Percentiles rank a stretch among this genome's conserved stretches.
Conservation (phyloP, 768 basidiomycete species). For the Leccinum imitatum region DNA sequence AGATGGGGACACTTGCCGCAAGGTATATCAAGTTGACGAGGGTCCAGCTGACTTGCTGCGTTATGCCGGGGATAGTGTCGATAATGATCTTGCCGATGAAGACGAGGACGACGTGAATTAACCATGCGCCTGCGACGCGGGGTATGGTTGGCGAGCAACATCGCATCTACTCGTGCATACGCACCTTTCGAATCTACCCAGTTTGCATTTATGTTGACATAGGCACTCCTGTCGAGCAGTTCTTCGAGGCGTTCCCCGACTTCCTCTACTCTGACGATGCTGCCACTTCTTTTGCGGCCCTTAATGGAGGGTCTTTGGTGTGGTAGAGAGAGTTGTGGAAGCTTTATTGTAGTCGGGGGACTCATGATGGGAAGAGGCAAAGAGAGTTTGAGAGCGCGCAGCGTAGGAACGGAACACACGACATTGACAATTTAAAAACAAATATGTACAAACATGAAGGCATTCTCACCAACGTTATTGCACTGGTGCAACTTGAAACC, state of each 20-base stretch:
- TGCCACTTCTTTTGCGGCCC: slow-evolving; percentile 60
- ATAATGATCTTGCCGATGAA: slow-evolving; percentile 87
- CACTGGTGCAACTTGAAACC: slow-evolving; percentile 70
- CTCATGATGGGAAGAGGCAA: slow-evolving; percentile 37
- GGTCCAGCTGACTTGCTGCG: slow-evolving; percentile 94
- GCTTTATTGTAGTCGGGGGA: slow-evolving; percentile 53
- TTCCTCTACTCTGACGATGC: slow-evolving; percentile 84
- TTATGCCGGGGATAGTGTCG: slow-evolving; percentile 93
- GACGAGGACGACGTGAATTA: slow-evolving; percentile 95
- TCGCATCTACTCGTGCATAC: background rate
- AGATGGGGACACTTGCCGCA: slow-evolving; percentile 51
- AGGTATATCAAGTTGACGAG: slow-evolving; percentile 89
- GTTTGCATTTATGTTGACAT: slow-evolving; percentile 83
- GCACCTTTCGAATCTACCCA: slow-evolving; percentile 94
- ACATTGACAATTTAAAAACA: slow-evolving; percentile 1
- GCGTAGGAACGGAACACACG: background rate
- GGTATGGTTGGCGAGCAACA: slow-evolving; percentile 3
- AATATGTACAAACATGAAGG: slow-evolving; percentile 17
- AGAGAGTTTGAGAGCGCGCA: background rate
- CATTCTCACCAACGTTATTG: slow-evolving; percentile 40
- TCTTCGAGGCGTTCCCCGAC: slow-evolving; percentile 75
- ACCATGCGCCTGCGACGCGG: slow-evolving; percentile 81
- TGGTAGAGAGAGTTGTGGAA: slow-evolving; percentile 44
- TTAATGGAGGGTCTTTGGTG: slow-evolving; percentile 35
- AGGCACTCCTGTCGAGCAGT: slow-evolving; percentile 74